phyloP scores from a whole-genome alignment of 2,329 filamentous ascomycete genomes.

The Fusarium coffeatum region DNA sequence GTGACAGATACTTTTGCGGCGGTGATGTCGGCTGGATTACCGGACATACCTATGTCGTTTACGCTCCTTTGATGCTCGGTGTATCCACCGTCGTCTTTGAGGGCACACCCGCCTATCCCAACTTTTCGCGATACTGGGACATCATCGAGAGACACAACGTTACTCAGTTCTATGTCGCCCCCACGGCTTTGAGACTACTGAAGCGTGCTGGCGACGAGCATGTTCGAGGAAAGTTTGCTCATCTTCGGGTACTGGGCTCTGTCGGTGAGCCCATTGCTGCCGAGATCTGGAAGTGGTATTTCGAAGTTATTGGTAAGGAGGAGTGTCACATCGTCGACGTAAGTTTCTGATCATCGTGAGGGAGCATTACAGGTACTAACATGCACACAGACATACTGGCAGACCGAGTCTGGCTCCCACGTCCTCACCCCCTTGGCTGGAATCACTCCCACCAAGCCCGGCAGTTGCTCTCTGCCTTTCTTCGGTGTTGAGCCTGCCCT shows the following conservation, averaged over 20 bases:
- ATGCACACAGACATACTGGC: constrained; percentile 89
- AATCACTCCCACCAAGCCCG: constrained; percentile 95
- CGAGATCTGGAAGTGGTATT: constrained; percentile 99
- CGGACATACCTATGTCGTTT: constrained; percentile 97
- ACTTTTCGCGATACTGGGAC: constrained; percentile 99
- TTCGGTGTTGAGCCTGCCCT: constrained; percentile 98
- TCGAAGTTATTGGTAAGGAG: constrained; percentile 92
- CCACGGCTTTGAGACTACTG: constrained; percentile 89
- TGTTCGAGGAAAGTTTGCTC: constrained; percentile 89
- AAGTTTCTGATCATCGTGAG: constrained; percentile 58
- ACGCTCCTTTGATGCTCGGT: constrained; percentile 91
- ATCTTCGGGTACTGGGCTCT: constrained; percentile 89
- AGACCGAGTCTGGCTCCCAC: constrained; percentile 97
- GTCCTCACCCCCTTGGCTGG: constrained; percentile 94
- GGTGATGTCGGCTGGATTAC: constrained; percentile 99
- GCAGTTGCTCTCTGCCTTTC: constrained; percentile 94
- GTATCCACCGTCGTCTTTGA: constrained; percentile 97
- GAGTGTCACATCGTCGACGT: constrained; percentile 95
- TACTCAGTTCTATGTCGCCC: constrained; percentile 98
- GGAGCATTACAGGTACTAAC: constrained; percentile 25
- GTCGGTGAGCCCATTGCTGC: constrained; percentile 98
- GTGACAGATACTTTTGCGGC: constrained; percentile 95
- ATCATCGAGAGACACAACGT: constrained; percentile 95
- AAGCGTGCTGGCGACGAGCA: constrained; percentile 96
- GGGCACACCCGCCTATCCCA: constrained; percentile 95